Conservation (phyloP, 179 eudicot species). For the Corrigiola litoralis region DNA sequence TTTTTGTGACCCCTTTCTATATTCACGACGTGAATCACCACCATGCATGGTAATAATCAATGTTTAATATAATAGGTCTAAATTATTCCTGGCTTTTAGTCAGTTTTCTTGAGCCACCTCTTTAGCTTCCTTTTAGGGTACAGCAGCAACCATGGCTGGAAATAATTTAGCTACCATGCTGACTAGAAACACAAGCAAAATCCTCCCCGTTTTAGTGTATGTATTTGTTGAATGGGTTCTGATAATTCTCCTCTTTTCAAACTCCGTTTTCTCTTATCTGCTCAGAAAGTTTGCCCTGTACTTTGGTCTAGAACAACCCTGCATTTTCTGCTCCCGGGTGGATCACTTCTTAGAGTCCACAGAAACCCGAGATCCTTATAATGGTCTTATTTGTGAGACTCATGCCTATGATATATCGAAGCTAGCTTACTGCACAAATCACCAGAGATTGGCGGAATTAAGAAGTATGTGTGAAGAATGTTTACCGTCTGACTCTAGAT, state of each 20-base stretch:
- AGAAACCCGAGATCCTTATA: conserved; percentile 7
- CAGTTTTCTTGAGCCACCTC: neutral
- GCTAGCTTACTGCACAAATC: conserved; percentile 19
- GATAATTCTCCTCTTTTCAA: conserved; percentile 15
- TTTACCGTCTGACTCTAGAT: neutral
- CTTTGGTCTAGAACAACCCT: conserved; percentile 24
- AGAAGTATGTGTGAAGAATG: conserved; percentile 18
- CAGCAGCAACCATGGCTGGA: conserved; percentile 8
- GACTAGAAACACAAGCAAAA: neutral
- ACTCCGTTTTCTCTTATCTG: conserved; percentile 15
- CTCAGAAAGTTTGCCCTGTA: conserved; percentile 17
- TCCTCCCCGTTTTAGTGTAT: conserved; percentile 8
- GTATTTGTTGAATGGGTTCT: conserved; percentile 22
- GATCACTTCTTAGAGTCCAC: conserved; percentile 17
- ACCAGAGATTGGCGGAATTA: conserved; percentile 5
- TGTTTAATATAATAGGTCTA: too few relatives aligned
- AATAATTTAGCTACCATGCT: conserved; percentile 6
- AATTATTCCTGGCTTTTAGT: too few relatives aligned
- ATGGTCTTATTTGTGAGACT: conserved; percentile 18
- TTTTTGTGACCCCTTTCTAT: neutral
- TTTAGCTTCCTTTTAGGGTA: too few relatives aligned
- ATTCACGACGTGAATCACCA: neutral
- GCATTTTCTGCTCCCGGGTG: conserved; percentile 20
- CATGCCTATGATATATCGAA: conserved; percentile 21
- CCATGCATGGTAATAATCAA: too few relatives aligned